Evolutionary conservation across 495 filamentous ascomycete species (phyloP), one percentile per base, ranked within the genome.

Genomic region (Penicillium chermesinum): DNA sequence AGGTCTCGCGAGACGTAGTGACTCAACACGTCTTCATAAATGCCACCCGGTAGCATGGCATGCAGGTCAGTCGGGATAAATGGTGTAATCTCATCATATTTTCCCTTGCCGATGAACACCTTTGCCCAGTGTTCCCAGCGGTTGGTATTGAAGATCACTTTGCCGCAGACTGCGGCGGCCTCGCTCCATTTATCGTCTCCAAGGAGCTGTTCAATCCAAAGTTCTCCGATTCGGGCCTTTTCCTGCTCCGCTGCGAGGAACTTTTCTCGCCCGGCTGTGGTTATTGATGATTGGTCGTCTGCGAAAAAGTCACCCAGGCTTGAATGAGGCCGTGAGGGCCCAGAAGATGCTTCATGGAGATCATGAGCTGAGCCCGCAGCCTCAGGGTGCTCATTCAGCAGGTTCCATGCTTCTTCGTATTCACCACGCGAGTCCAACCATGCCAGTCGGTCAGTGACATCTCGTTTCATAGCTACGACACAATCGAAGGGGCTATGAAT

Each of bases 401-500:
- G 72, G 42, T 86, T 82, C 93, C 93, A 98, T 14, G 89, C 89
- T 46, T 89, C 73, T 56, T 87, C 79, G 55, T 93, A 95, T 48
- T 80, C 80, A 32, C 85, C 76, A 49, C 83, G 88, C 34, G 87
- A 83, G 8, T 93, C 65, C 1, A 96, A 69, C 91, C 90, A 98
- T 5, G 77, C 72, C 12, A 97, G 67, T 53, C 93, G 89, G 61
- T 98, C 93, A 0, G 80, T 66, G 10, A 90, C 72, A 53, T 95
- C 91, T 52, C 93, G 73, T 56, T 89, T 89, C 0, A 91, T 85
- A 0, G 89, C 86, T 45, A 95, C 73, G 17, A 96, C 80, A 53
- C 90, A 95, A 67, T 98, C 93, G 54, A 93, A 98, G 1, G 94
- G 94, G 56, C 90, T 96, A 42, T 94, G 89, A 22, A 98, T 86